phyloP scores from a whole-genome alignment of 129 eudicot species.

The Chrysanthemum lavandulifolium region DNA sequence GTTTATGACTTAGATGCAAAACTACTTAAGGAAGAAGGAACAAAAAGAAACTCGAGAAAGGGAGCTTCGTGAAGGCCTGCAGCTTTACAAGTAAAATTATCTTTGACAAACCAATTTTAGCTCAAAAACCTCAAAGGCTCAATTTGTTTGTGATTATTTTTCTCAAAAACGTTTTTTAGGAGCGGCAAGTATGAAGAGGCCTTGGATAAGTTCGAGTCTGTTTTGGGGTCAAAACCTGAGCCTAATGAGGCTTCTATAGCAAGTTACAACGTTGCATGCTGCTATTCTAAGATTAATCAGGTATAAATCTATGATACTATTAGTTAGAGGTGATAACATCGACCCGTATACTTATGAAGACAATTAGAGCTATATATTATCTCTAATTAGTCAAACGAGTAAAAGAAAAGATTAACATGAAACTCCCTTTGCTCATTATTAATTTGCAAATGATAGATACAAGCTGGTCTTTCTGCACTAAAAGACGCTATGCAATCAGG shows the following conservation, averaged over 20 bases:
- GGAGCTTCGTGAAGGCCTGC: conserved; percentile 92
- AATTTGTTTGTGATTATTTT: not conserved
- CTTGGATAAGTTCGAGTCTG: conserved; percentile 85
- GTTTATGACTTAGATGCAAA: conserved; percentile 61
- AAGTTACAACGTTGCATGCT: conserved; percentile 96
- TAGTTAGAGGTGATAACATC: not conserved
- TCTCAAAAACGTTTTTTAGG: conserved; percentile 37
- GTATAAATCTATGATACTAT: conserved; percentile 25
- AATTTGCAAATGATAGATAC: conserved; percentile 47
- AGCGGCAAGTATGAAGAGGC: conserved; percentile 79
- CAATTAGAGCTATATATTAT: not conserved
- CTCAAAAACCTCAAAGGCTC: not conserved
- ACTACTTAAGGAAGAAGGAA: conserved; percentile 71
- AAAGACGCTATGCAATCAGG: conserved; percentile 85
- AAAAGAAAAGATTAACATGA: not conserved
- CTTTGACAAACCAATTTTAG: conserved; percentile 1
- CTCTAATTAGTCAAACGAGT: not conserved
- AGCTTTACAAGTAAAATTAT: conserved; percentile 72
- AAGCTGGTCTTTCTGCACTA: conserved; percentile 92
- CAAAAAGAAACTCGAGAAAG: conserved; percentile 75
- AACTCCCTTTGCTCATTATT: not conserved
- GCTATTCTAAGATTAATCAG: conserved; percentile 94
- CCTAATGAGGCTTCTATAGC: conserved; percentile 78
- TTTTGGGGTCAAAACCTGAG: conserved; percentile 80
- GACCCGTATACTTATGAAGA: not conserved